Base-by-base conservation (phyloP, 305 asterid species). In the Euphrasia arctica region DNA sequence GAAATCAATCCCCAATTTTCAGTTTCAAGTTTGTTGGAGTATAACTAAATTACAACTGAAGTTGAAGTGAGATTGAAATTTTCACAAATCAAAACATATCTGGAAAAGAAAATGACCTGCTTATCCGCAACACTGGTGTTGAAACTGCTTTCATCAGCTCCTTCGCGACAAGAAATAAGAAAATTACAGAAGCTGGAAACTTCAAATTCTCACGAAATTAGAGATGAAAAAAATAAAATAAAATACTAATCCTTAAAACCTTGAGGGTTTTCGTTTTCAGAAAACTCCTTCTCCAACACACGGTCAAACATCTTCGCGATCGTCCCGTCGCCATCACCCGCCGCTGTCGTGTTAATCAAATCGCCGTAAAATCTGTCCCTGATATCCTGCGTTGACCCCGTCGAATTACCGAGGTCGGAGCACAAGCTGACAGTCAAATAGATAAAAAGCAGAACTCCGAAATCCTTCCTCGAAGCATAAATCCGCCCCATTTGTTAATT, bases 301-400 rank as follows among this genome's bases (percentile, higher is more conserved):
- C 89, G 89, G 77, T 82, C 94, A 28, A 88, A 88, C 91, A 88
- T 88, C 66, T 83, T 76, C 10, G 96, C 96, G 50, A 88, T 83
- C 69, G 75, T 80, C 28, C 85, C 89, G 0, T 83, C 91, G 9
- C 84, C 83, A 60, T 56, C 74, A 27, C 70, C 79, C 36, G 89
- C 80, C 52, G 86, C 67, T 43, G 96, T 61, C 3, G 91, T 73
- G 72, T 88, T 88, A 14, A 85, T 68, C 43, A 88, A 74, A 74
- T 80, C 73, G 2, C 96, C 96, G 64, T 83, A 88, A 79, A 88
- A 88, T 41, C 84, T 79, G 5, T 81, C 85, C 79, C 94, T 74
- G 45, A 80, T 83, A 29, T 85, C 96, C 62, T 88, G 65, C 67
- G 83, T 82, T 68, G 94, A 83, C 79, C 86, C 82, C 47, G 73